Evolutionary conservation across 305 asterid species (phyloP).

Genomic region (Solanum hybrid): DNA sequence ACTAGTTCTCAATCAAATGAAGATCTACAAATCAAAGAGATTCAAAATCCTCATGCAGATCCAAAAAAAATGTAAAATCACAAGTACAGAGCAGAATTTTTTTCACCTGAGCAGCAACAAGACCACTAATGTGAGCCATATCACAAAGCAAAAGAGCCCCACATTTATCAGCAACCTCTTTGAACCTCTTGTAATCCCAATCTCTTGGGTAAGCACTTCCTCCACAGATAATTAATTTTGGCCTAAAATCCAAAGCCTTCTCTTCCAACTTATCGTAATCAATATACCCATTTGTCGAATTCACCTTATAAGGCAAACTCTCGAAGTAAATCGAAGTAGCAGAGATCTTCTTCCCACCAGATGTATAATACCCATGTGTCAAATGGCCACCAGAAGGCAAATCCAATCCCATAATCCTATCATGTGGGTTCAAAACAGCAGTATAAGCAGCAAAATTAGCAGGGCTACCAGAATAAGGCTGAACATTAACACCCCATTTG

Average conservation of each 20-base stretch:
- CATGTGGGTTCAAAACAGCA: slow-evolving; percentile 87
- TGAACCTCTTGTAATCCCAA: slow-evolving; percentile 81
- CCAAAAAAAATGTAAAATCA: neutral
- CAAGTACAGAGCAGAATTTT: neutral
- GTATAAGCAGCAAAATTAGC: slow-evolving; percentile 95
- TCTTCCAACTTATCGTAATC: slow-evolving; percentile 83
- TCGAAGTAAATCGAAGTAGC: slow-evolving; percentile 87
- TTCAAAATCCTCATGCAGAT: neutral
- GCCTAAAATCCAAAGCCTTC: slow-evolving; percentile 94
- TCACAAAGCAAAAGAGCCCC: slow-evolving; percentile 91
- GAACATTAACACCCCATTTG: slow-evolving; percentile 96
- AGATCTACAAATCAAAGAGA: neutral
- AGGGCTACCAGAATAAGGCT: slow-evolving; percentile 85
- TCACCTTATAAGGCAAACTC: slow-evolving; percentile 88
- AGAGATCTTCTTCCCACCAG: slow-evolving; percentile 83
- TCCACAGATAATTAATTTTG: slow-evolving; percentile 81
- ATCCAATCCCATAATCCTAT: slow-evolving; percentile 88
- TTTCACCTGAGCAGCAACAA: slow-evolving; percentile 91
- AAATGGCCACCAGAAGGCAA: slow-evolving; percentile 91
- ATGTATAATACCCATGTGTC: slow-evolving; percentile 85
- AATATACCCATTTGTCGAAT: slow-evolving; percentile 62
- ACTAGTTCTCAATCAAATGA: neutral
- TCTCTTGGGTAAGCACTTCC: slow-evolving; percentile 96
- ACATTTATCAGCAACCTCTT: slow-evolving; percentile 63
- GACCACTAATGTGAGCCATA: slow-evolving; percentile 97